Evolutionary conservation across 164 flowering plant species (phyloP).

Genomic region (Liriodendron chinense): DNA sequence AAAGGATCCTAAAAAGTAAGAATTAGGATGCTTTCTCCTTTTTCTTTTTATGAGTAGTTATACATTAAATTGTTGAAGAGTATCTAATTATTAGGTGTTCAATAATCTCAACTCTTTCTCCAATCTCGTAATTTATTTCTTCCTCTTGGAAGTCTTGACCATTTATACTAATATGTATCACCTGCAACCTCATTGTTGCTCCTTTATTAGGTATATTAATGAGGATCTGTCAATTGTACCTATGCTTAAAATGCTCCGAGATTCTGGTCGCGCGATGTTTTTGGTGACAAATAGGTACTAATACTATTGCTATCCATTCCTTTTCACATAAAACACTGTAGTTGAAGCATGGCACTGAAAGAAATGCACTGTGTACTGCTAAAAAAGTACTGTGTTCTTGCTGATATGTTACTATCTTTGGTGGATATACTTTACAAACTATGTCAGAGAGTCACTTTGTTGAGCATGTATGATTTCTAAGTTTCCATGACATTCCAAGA

Average conservation of each 20-base stretch:
- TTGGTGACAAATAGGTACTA: slow-evolving; percentile 91
- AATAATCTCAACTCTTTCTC: too few relatives aligned
- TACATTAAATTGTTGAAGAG: not conserved
- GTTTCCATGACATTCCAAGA: not conserved
- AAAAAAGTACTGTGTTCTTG: too few relatives aligned
- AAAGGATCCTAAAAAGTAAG: slow-evolving; percentile 76
- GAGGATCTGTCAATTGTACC: slow-evolving; percentile 78
- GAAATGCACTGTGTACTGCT: too few relatives aligned
- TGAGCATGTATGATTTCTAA: too few relatives aligned
- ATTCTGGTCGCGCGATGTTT: slow-evolving; percentile 86
- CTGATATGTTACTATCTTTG: not conserved
- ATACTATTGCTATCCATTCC: not conserved
- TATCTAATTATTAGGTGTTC: not conserved
- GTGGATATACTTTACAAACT: too few relatives aligned
- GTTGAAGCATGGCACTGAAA: too few relatives aligned
- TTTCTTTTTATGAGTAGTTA: not conserved
- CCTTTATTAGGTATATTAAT: slow-evolving; percentile 67
- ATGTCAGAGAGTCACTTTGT: too few relatives aligned
- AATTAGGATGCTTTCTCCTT: not conserved
- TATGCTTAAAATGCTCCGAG: slow-evolving; percentile 88
- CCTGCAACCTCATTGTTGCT: not conserved
- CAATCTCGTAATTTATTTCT: not conserved
- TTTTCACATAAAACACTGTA: not conserved
- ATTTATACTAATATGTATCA: not conserved
- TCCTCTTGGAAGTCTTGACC: not conserved